These are phyloP conservation scores for Pugionium dolabratum DNA, from an alignment of 345 rosid species.

Conservation along the genomic window DNA sequence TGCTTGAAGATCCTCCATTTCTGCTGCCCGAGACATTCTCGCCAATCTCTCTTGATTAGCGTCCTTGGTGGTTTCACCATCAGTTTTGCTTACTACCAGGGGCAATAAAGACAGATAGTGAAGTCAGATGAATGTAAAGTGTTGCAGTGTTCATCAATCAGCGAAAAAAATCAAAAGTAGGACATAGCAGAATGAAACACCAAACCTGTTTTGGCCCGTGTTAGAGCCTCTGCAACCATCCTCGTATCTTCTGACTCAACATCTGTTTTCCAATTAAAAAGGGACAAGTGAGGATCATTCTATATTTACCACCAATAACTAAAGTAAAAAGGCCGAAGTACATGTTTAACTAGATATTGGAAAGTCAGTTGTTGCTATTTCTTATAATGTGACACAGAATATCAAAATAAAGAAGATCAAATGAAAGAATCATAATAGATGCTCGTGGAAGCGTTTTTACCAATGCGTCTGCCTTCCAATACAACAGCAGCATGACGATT, in stretches of 20 bases:
- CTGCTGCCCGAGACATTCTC: constrained; percentile 58
- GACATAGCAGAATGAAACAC: constrained; percentile 28
- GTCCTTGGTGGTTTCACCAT: constrained; percentile 49
- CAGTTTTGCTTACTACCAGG: constrained; percentile 43
- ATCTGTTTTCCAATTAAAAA: constrained; percentile 48
- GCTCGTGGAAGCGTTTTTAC: constrained; percentile 35
- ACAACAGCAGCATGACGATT: constrained; percentile 92
- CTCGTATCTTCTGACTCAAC: constrained; percentile 73
- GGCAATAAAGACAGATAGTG: background rate
- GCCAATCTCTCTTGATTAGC: constrained; percentile 49
- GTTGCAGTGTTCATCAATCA: constrained; percentile 11
- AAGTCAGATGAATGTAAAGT: constrained; percentile 19
- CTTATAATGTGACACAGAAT: too few species aligned
- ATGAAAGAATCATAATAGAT: constrained; percentile 12
- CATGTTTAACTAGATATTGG: background rate
- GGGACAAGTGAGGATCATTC: constrained; percentile 24
- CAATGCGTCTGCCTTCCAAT: constrained; percentile 81
- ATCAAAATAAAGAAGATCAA: too few species aligned
- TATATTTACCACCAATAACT: constrained; percentile 14
- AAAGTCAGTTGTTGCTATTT: too few species aligned
- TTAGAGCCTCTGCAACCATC: constrained; percentile 88
- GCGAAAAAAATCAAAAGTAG: constrained; percentile 4
- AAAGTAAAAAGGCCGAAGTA: background rate
- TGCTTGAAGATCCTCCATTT: constrained; percentile 84
- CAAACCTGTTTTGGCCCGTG: constrained; percentile 68